Evolutionary conservation across 225 moss, liverwort and hornwort species (phyloP).

Genomic region (Physcomitrium patens): DNA sequence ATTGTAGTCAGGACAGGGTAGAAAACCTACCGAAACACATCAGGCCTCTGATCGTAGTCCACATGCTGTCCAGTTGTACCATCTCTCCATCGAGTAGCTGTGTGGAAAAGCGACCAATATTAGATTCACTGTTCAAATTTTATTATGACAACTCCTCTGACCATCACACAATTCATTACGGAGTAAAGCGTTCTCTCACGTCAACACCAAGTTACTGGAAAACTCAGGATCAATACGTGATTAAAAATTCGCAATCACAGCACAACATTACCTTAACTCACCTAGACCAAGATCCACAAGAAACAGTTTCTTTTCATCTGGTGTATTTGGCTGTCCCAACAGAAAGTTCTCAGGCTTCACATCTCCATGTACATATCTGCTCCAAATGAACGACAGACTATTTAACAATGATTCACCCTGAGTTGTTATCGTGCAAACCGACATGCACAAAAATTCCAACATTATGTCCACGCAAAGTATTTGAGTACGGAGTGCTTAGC

Average conservation of each 20-base stretch:
- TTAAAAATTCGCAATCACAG: background rate
- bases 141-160: too few relatives aligned
- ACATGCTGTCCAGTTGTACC: conserved; percentile 96
- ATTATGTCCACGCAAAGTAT: background rate
- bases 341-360: conserved; percentile 99
- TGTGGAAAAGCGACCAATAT: background rate
- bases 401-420: too few relatives aligned
- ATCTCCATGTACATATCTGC: conserved; percentile 98
- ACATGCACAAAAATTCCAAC: background rate
- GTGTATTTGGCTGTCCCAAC: conserved; percentile 81
- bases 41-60: conserved; percentile 97
- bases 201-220: background rate
- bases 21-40: conserved; percentile 79
- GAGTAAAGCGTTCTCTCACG: background rate
- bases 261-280: conserved; percentile 20
- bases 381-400: background rate
- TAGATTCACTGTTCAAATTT: background rate
- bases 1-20: fast-evolving
- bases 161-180: too few relatives aligned
- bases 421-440: too few relatives aligned
- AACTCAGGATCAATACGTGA: too few relatives aligned
- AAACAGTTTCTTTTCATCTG: conserved; percentile 93
- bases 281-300: conserved; percentile 97
- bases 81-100: conserved; percentile 99
- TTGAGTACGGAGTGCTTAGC: fast-evolving